phyloP scores from a whole-genome alignment of 345 rosid genomes.

The Excoecaria agallocha region DNA sequence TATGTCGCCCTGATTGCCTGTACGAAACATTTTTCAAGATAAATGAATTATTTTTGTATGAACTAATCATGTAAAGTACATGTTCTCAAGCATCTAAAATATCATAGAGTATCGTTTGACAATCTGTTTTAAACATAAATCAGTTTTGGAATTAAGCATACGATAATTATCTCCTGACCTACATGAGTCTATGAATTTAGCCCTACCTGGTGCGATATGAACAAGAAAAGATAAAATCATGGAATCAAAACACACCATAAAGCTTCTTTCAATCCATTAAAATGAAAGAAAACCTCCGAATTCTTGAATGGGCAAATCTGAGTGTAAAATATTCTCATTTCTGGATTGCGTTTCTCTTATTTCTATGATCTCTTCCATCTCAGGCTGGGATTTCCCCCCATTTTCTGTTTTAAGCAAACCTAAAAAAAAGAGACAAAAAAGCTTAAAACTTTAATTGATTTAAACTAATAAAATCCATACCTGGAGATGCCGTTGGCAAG shows the following conservation, averaged over 20 bases:
- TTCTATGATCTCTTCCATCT: not conserved
- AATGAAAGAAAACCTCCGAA: not conserved
- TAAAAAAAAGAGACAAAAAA: too few relatives aligned
- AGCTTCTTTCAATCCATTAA: not conserved
- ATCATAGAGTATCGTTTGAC: not conserved
- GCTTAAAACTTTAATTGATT: too few relatives aligned
- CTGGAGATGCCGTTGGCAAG: too few relatives aligned
- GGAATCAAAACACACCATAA: not conserved
- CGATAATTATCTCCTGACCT: too few relatives aligned
- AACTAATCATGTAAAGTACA: too few relatives aligned
- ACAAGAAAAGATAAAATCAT: not conserved
- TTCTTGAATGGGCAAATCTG: not conserved
- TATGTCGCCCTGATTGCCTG: not conserved
- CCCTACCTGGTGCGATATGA: too few relatives aligned
- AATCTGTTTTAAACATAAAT: not conserved
- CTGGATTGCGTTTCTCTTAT: not conserved
- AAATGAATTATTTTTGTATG: too few relatives aligned
- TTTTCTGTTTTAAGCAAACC: too few relatives aligned
- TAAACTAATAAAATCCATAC: too few relatives aligned
- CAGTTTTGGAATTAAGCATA: not conserved
- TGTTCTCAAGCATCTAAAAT: not conserved
- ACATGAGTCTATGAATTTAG: too few relatives aligned
- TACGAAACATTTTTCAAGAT: too few relatives aligned
- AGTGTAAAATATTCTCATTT: not conserved
- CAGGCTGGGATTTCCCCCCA: not conserved